Evolutionary conservation across 2,329 filamentous ascomycete genomes (phyloP), one percentile per base, ranked within the genome.

Genomic region (Aspergillus pseudoglaucus): DNA sequence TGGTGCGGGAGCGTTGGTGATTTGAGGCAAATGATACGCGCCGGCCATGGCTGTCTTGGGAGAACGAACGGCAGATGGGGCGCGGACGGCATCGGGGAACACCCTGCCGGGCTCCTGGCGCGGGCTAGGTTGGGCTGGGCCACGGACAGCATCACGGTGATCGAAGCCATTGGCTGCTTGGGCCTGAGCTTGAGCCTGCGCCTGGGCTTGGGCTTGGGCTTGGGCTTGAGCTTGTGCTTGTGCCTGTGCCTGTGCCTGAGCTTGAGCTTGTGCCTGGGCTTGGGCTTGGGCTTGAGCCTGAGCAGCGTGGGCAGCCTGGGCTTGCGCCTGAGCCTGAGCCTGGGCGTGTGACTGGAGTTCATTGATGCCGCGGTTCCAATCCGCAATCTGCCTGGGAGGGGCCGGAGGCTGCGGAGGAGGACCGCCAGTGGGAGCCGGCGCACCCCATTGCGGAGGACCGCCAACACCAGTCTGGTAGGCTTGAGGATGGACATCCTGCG

Each of bases 401-500:
- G 84, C 84, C 50, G 80, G 84, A 35, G 80, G 79, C 58, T 79
- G 78, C 49, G 78, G 72, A 65, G 69, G 67, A 37, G 69, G 65
- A 30, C 66, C 68, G 27, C 67, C 69, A 40, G 65, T 70, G 27
- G 64, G 69, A 52, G 83, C 81, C 43, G 89, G 87, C 49, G 84
- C 86, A 53, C 87, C 88, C 91, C 91, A 97, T 66, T 94, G 87
- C 54, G 90, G 88, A 49, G 89, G 89, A 9, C 87, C 88, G 56
- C 87, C 87, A 46, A 93, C 85, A 38, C 87, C 87, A 42, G 84
- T 82, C 68, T 95, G 90, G 62, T 97, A 97, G 6, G 90, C 88
- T 63, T 95, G 89, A 44, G 91, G 91, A 66, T 97, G 90, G 18
- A 97, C 90, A 68, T 98, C 93, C 62, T 95, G 91, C 6, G 93